phyloP scores from a whole-genome alignment of 2,329 filamentous ascomycete genomes.

The Diaporthe caulivora region DNA sequence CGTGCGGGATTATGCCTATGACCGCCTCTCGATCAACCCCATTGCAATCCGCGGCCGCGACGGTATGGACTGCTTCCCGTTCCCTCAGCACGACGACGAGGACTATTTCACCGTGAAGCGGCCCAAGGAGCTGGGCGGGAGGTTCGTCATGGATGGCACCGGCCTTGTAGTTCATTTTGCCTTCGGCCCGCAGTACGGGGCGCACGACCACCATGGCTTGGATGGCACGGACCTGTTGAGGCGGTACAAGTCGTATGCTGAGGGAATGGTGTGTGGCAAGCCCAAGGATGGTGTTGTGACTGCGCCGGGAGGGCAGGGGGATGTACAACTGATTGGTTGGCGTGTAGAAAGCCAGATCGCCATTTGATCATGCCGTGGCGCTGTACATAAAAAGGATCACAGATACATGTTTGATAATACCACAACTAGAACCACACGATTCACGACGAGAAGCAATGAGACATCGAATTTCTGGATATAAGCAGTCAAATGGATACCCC shows the following conservation, averaged over 20 bases:
- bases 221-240: constrained; percentile 66
- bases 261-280: constrained; percentile 60
- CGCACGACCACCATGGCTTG: constrained; percentile 47
- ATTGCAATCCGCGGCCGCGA: constrained; percentile 66
- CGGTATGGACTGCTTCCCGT: constrained; percentile 60
- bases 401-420: neutral
- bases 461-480: neutral
- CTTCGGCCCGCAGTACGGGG: constrained; percentile 55
- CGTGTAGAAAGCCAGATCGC: neutral
- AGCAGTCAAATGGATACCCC: neutral
- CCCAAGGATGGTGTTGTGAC: neutral
- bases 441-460: neutral
- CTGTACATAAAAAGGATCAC: neutral
- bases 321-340: too few species aligned
- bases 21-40: constrained; percentile 66
- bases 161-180: constrained; percentile 67
- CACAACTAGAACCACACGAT: neutral
- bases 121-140: constrained; percentile 53
- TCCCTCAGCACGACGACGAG: constrained; percentile 59
- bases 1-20: constrained; percentile 62
- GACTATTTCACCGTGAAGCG: constrained; percentile 55
- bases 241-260: constrained; percentile 65
- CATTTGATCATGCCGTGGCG: neutral
- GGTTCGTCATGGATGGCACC: constrained; percentile 65
- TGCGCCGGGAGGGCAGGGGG: neutral